phyloP scores from a whole-genome alignment of 306 rosid species.

The Casuarina equisetifolia region DNA sequence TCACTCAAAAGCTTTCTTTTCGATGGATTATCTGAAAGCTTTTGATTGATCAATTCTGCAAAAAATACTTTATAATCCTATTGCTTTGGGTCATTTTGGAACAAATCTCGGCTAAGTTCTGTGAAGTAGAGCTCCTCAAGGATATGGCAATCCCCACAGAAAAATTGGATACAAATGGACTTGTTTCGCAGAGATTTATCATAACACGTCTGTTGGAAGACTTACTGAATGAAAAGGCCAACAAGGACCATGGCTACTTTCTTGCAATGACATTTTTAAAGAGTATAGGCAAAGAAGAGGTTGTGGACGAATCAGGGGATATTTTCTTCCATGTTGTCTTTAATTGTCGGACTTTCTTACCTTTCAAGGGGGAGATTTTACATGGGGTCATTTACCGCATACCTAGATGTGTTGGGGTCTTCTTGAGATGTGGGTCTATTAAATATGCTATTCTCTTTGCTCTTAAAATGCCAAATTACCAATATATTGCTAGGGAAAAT shows the following conservation, averaged over 20 bases:
- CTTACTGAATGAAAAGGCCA: constrained; percentile 38
- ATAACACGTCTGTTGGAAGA: constrained; percentile 38
- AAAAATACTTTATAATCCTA: background rate
- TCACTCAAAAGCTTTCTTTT: background rate
- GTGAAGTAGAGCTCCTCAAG: constrained; percentile 38
- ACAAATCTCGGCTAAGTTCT: constrained; percentile 31
- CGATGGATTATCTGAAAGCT: background rate
- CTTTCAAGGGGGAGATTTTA: constrained; percentile 38
- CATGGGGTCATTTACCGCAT: constrained; percentile 39
- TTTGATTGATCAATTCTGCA: background rate
- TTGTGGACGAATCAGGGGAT: constrained; percentile 11
- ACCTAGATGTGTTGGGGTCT: constrained; percentile 27
- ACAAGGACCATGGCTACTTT: constrained; percentile 42
- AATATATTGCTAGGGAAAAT: constrained; percentile 14
- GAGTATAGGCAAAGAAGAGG: constrained; percentile 30
- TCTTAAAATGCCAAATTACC: constrained; percentile 44
- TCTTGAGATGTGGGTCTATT: constrained; percentile 49
- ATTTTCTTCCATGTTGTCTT: constrained; percentile 38
- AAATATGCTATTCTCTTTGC: constrained; percentile 33
- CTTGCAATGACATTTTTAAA: constrained; percentile 42
- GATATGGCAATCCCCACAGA: constrained; percentile 25
- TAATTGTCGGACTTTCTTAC: constrained; percentile 41
- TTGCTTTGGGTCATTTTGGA: constrained; percentile 7
- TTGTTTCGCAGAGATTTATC: constrained; percentile 17
- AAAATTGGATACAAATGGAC: constrained; percentile 20